Conservation (phyloP, 306 rosid genomes). For the Alnus glutinosa region DNA sequence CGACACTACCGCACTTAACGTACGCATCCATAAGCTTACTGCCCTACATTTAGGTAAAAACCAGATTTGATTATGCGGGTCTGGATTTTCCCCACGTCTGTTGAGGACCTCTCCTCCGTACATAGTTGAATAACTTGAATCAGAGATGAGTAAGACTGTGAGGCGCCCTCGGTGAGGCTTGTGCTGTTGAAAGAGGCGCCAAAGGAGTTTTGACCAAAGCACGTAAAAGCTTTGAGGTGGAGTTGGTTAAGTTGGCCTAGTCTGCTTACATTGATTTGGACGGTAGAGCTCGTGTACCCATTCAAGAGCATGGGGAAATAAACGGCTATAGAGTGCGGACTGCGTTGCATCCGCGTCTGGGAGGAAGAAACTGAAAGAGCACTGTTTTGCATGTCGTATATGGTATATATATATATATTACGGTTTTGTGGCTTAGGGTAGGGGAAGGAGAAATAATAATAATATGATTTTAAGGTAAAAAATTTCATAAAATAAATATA, state of each 20-base stretch:
- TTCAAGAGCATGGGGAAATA: background rate
- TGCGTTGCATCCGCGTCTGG: background rate
- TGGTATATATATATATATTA: too few species aligned
- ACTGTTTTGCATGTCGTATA: too few species aligned
- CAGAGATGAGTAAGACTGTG: constrained; percentile 40
- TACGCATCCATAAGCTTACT: constrained; percentile 56
- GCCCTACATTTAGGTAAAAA: constrained; percentile 27
- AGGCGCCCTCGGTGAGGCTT: constrained; percentile 15
- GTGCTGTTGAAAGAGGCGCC: constrained; percentile 18
- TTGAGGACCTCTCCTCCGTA: constrained; percentile 37
- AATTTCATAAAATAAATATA: too few species aligned
- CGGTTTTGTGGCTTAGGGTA: too few species aligned
- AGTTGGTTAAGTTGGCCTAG: constrained; percentile 1
- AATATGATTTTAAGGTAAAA: too few species aligned
- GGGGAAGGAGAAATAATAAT: too few species aligned
- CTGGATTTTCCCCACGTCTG: constrained; percentile 40
- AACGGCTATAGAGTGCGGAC: background rate
- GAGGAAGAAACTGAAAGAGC: too few species aligned
- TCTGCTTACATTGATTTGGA: background rate
- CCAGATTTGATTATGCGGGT: constrained; percentile 47
- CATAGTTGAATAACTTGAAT: constrained; percentile 30
- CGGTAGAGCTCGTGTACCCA: background rate
- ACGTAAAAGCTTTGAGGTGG: constrained; percentile 11
- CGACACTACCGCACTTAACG: constrained; percentile 48
- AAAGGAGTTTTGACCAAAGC: constrained; percentile 8